These are phyloP conservation scores for Scutellaria baicalensis DNA, from an alignment of 257 asterid genomes.

Conservation along the genomic window DNA sequence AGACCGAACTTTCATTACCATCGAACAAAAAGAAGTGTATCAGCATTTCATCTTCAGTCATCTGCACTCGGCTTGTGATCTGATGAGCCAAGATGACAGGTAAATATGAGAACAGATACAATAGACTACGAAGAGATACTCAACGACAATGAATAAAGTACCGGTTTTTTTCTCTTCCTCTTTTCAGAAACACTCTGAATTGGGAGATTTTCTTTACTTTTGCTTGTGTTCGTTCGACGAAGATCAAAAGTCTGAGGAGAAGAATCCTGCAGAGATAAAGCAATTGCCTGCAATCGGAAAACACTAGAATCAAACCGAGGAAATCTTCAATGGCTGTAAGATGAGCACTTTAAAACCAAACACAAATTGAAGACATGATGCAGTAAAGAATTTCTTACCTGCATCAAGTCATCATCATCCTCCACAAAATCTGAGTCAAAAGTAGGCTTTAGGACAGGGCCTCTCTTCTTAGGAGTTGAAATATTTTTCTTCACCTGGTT, in stretches of 20 bases:
- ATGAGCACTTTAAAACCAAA: conserved; percentile 4
- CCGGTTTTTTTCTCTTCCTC: conserved; percentile 63
- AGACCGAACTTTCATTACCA: conserved; percentile 45
- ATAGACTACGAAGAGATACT: neutral
- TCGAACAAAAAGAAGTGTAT: conserved; percentile 82
- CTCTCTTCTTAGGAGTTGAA: conserved; percentile 41
- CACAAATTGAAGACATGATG: neutral
- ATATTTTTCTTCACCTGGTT: conserved; percentile 42
- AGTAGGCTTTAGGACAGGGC: conserved; percentile 17
- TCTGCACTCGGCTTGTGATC: conserved; percentile 67
- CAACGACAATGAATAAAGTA: conserved; percentile 19
- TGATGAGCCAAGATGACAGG: conserved; percentile 23
- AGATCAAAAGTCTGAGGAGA: conserved; percentile 19
- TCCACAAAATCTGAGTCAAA: conserved; percentile 50
- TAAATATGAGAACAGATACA: conserved; percentile 6
- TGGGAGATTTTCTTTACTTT: conserved; percentile 19
- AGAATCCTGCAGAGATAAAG: conserved; percentile 66
- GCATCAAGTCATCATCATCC: conserved; percentile 67
- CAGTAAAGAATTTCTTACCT: conserved; percentile 34
- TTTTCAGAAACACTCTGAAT: conserved; percentile 38
- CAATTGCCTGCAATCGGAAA: conserved; percentile 63
- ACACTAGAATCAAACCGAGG: neutral
- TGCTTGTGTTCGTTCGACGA: neutral
- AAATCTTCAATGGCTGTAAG: conserved; percentile 3
- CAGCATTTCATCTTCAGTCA: conserved; percentile 84